These are phyloP conservation scores for Vitis hybrid DNA, from an alignment of 177 flowering plant genomes.

Conservation along the genomic window DNA sequence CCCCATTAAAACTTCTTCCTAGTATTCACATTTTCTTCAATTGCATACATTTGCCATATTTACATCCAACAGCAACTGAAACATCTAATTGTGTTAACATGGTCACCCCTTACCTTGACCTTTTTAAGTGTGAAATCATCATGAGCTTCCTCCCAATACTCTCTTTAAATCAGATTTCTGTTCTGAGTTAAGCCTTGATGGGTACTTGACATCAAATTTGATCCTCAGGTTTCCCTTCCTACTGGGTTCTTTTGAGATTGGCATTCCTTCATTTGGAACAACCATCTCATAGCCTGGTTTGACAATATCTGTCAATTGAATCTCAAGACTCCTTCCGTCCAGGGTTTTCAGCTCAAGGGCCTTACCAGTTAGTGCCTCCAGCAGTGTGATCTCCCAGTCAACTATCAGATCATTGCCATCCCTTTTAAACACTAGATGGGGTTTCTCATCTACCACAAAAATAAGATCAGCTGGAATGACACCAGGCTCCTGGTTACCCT, in stretches of 20 bases:
- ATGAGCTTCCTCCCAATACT: constrained; percentile 55
- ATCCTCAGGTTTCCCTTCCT: constrained; percentile 72
- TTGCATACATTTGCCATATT: constrained; percentile 6
- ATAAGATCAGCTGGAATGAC: constrained; percentile 72
- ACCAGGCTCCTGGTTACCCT: constrained; percentile 71
- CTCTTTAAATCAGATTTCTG: constrained; percentile 74
- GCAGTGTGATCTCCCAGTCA: constrained; percentile 59
- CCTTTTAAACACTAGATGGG: constrained; percentile 69
- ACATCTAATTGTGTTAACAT: constrained; percentile 11
- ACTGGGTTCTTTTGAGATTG: constrained; percentile 75
- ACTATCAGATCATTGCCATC: constrained; percentile 80
- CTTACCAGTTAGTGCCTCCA: constrained; percentile 85
- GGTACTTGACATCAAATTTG: constrained; percentile 73
- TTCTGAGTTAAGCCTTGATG: constrained; percentile 63
- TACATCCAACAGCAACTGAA: constrained; percentile 18
- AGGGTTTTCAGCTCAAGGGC: constrained; percentile 61
- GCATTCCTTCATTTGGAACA: constrained; percentile 90
- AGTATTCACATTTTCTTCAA: constrained; percentile 22
- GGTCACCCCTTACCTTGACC: not conserved
- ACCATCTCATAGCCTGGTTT: constrained; percentile 73
- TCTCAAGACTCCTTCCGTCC: constrained; percentile 62
- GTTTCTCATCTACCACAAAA: constrained; percentile 83
- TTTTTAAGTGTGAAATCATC: constrained; percentile 6
- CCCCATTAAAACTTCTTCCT: constrained; percentile 6
- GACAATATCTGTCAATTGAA: constrained; percentile 58